Conservation (phyloP, 2,329 filamentous ascomycete species). For the Colletotrichum kahawae region DNA sequence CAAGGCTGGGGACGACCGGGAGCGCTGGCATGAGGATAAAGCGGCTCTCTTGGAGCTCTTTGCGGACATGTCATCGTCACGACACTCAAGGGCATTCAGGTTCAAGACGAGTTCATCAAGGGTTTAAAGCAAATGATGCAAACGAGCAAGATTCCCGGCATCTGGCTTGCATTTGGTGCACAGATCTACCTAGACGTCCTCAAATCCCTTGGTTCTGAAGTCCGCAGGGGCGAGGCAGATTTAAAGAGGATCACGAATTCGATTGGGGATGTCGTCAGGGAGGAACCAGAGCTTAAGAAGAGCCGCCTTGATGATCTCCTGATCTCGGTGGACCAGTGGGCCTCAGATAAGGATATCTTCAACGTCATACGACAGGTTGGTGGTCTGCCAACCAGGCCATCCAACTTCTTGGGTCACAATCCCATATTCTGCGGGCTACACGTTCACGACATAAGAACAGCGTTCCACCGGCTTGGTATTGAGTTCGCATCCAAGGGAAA, state of each 20-base stretch:
- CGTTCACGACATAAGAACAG: slow-evolving; percentile 23
- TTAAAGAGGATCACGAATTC: neutral
- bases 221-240: neutral
- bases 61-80: slow-evolving; percentile 11
- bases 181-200: slow-evolving; percentile 26
- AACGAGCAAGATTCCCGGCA: neutral
- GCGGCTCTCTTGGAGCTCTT: slow-evolving; percentile 20
- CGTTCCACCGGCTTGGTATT: slow-evolving; percentile 19
- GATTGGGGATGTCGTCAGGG: neutral
- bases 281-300: neutral
- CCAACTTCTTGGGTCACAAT: slow-evolving; percentile 25
- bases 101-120: slow-evolving; percentile 27
- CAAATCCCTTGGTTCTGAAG: neutral
- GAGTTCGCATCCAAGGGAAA: slow-evolving; percentile 19
- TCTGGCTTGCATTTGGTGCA: slow-evolving; percentile 23
- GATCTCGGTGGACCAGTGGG: slow-evolving; percentile 11
- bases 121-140: neutral
- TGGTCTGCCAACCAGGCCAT: neutral
- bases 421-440: slow-evolving; percentile 25
- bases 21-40: slow-evolving; percentile 18
- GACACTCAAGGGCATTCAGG: neutral
- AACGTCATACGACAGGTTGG: neutral
- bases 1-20: neutral
- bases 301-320: neutral
- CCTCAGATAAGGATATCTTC: slow-evolving; percentile 19